phyloP scores from a whole-genome alignment of 2,329 filamentous ascomycete species.

The Fusarium nurragi region DNA sequence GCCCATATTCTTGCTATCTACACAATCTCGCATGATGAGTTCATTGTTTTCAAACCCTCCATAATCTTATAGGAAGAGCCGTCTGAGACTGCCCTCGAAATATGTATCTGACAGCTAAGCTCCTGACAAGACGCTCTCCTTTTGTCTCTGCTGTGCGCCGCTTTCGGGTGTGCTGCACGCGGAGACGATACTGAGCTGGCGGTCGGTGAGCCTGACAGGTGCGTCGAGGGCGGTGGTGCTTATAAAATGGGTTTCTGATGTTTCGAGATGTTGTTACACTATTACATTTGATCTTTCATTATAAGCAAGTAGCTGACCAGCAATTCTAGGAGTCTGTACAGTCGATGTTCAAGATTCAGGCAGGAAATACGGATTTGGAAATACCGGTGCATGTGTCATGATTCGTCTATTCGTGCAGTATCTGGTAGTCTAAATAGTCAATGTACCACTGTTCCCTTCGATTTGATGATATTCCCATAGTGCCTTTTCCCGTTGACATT shows the following conservation, averaged over 20 bases:
- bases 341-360: background rate
- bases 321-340: slow-evolving; percentile 18
- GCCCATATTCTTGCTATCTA: background rate
- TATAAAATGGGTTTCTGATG: slow-evolving; percentile 59
- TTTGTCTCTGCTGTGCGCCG: slow-evolving; percentile 36
- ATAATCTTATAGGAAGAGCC: slow-evolving; percentile 57
- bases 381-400: background rate
- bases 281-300: background rate
- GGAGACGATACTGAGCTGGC: slow-evolving; percentile 35
- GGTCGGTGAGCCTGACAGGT: slow-evolving; percentile 43
- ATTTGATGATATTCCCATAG: slow-evolving; percentile 5
- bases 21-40: slow-evolving; percentile 53
- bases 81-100: slow-evolving; percentile 55
- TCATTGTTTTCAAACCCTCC: slow-evolving; percentile 52
- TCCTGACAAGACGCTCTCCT: slow-evolving; percentile 31
- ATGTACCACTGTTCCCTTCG: slow-evolving; percentile 23
- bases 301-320: slow-evolving; percentile 29
- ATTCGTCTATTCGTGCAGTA: slow-evolving; percentile 30
- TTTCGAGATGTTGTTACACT: slow-evolving; percentile 43
- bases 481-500: slow-evolving; percentile 1
- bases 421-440: slow-evolving; percentile 32
- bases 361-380: background rate
- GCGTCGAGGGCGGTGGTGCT: slow-evolving; percentile 55
- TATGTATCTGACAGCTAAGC: slow-evolving; percentile 35
- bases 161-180: slow-evolving; percentile 51